These are phyloP conservation scores for Exophiala mesophila DNA, from an alignment of 2,329 filamentous ascomycete genomes.

Conservation along the genomic window DNA sequence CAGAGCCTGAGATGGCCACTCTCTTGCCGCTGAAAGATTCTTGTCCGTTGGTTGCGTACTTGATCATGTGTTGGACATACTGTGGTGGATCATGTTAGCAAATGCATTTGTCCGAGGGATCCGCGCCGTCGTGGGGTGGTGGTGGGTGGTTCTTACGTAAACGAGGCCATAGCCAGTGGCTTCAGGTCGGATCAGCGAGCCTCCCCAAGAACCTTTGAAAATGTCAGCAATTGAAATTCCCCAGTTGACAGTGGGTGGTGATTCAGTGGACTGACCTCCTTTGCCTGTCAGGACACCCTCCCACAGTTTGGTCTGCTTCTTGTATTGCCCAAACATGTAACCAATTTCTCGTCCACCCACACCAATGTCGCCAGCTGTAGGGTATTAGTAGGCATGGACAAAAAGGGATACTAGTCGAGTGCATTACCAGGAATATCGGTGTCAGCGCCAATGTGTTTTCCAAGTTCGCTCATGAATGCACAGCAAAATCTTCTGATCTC, in stretches of 20 bases:
- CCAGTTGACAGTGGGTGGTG: too few relatives aligned
- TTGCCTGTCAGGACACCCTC: conserved; percentile 96
- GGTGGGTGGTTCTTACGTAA: conserved; percentile 56
- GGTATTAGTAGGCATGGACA: conserved; percentile 9
- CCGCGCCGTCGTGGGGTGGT: too few relatives aligned
- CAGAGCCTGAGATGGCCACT: conserved; percentile 92
- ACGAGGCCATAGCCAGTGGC: conserved; percentile 94
- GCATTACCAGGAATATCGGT: conserved; percentile 71
- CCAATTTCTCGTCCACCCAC: conserved; percentile 89
- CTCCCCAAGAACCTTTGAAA: conserved; percentile 72
- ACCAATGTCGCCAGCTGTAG: conserved; percentile 81
- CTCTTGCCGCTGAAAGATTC: conserved; percentile 86
- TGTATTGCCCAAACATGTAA: conserved; percentile 92
- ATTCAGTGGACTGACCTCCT: conserved; percentile 54
- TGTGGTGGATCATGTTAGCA: conserved; percentile 27
- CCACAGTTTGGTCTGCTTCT: conserved; percentile 80
- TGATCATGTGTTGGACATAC: conserved; percentile 93
- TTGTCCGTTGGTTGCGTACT: conserved; percentile 71
- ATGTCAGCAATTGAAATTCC: too few relatives aligned
- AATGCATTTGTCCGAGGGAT: too few relatives aligned
- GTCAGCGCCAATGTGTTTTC: conserved; percentile 91
- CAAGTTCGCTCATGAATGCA: conserved; percentile 92
- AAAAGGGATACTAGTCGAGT: neutral
- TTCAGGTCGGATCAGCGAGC: conserved; percentile 89
- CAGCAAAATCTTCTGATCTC: conserved; percentile 98